Evolutionary conservation across 164 flowering plant genomes (phyloP), one percentile per base, ranked within the genome.

Genomic region (Macadamia integrifolia): DNA sequence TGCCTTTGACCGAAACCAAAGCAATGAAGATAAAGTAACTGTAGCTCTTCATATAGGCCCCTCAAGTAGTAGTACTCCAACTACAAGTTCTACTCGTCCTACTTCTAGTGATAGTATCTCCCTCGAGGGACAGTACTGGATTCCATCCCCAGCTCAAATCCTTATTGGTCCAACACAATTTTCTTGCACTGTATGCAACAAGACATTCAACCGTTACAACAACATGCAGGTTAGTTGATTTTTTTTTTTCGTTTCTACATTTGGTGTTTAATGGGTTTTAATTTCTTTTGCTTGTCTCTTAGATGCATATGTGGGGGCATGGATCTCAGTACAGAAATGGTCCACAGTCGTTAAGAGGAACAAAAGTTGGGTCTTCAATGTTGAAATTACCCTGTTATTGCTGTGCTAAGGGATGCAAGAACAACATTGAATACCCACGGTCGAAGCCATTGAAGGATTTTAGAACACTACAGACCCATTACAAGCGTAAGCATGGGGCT

Each of bases 261-360:
- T 46, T 46, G 6, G 9, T 43, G 7, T 43, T 46, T 46, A 46
- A 46, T 46, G 50, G 50, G 50, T 46, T 46, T 11, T 46, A 46
- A 8, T 46, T 46, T 1, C 6, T 46, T 46, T 43, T 23, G 23
- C 23, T 23, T 23, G 23, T 23, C 23, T 17, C 17, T 10, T 63
- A 86, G 88, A 87, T 87, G 91, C 91, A 87, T 50, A 83, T 85
- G 87, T 85, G 91, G 90, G 90, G 90, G 17, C 90, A 86, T 75
- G 90, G 90, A n/a, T 86, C 90, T 6, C 78, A 85, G 70, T 86
- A 77, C 60, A 55, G 90, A 29, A 84, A 79, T 61, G 88, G 88
- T 0, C 81, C 87, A 0, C 86, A 87, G 23, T 87, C 87, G 0
- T 69, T 87, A 11, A 80, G 79, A 44, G 91, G 89, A 12, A 75